Evolutionary conservation across 2,329 filamentous ascomycete genomes (phyloP), one percentile per base, ranked within the genome.

Genomic region (Botrytis sinoallii): DNA sequence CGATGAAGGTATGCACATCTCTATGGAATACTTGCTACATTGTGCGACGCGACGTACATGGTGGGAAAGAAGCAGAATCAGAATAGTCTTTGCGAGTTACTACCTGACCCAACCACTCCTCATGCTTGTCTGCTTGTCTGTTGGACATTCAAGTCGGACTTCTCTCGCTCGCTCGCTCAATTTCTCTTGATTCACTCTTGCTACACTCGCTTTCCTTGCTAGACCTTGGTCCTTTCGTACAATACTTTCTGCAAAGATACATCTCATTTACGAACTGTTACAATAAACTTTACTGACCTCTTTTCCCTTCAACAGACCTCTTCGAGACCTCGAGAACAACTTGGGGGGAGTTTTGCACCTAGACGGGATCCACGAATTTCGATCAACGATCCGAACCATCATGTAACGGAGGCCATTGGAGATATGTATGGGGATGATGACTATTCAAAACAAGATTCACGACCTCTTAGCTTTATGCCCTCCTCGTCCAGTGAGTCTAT

Each of bases 391-490:
- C 89, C 91, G 78, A 90, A 84, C 81, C 90, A 93, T 83, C 91
- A 93, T 87, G 89, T 93, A 79, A 93, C 91, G 65, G 91, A 93
- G 81, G 90, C 91, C 72, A 92, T 93, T 82, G 90, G 90, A 75
- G 89, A 92, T 83, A 88, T 92, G 86, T 93, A 93, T 83, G 89
- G 89, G 80, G 88, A 89, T 78, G 83, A 83, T 78, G 84, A 86
- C 76, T 86, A 87, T 78, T 83, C 82, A 79, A 85, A 83, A 78
- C 84, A 85, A 79, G 86, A 87, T 76, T 85, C 86, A 25, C 85
- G 88, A 74, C 89, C 89, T 67, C 83, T 91, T 77, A 91, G 88
- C 83, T 91, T 90, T 83, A 74, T 79, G 46, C 74, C 84, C 40
- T 84, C 85, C 12, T 82, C 84, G 44, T 79, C 83, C 66, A 81